Base-by-base conservation (phyloP, 2,329 filamentous ascomycete genomes). In the Proliferodiscus dingleyae region DNA sequence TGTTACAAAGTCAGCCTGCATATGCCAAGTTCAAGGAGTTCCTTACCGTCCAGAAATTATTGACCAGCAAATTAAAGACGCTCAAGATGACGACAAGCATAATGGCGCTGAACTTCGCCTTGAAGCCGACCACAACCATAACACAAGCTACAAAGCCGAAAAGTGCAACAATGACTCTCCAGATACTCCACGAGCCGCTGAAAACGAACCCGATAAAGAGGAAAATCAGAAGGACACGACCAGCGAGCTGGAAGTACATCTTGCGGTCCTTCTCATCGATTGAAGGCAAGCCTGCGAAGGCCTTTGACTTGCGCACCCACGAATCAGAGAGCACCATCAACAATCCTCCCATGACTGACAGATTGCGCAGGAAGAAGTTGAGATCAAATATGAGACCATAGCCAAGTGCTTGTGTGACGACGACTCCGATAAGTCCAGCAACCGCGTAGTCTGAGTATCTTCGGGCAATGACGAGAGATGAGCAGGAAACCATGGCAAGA, bases 231-330 rank as follows among this genome's bases (percentile, higher is more conserved):
- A 98, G 77, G 28, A 98, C 88, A 59, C 93, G 85, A 28, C 93
- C 93, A 56, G 93, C 93, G 52, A 98, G 84, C 80, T 97, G 93
- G 72, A 98, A 94, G 77, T 98, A 98, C 91, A 97, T 97, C 80
- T 97, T 98, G 71, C 90, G 87, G 69, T 98, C 93, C 81, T 97
- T 97, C 77, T 98, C 93, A 66, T 97, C 93, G 43, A 98, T 80
- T 68, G 88, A 81, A 39, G 93, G 93, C 43, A 98, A 78, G 38
- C 93, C 93, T 38, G 93, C 93, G 52, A 95, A 95, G 3, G 90
- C 91, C 73, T 96, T 95, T 67, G 83, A 87, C 81, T 97, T 97
- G 71, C 90, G 86, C 54, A 96, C 89, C 89, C 91, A 97, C 47
- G 88, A 95, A 72, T 98, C 93, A 32, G 90, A 96, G 38, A 98